Base-by-base conservation (phyloP, 257 asterid genomes). In the Cordia subcordata region DNA sequence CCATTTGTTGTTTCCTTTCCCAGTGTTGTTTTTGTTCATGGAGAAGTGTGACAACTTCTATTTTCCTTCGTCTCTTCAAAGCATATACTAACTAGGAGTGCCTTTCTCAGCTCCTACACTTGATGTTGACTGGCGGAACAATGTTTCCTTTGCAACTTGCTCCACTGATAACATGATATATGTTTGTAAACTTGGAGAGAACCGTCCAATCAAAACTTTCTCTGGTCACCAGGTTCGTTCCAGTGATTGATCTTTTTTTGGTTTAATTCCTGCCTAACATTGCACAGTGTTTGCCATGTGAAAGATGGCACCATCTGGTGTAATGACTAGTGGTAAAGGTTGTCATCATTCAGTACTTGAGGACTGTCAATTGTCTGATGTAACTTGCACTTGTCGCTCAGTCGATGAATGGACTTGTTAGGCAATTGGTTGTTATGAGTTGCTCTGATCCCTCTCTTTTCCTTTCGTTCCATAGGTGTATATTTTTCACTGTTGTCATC, bases 41-140 rank as follows among this genome's bases (percentile, higher is more conserved):
- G 47, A 10, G 47, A 8, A 42, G 15, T 42, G 47, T 39, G 50
- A 16, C 18, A 21, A 63, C 51, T 52, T 42, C 63, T 42, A 19
- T 59, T 17, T 51, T 55, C 20, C 44, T 68, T 37, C 57, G 16
- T 53, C 46, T 66, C 35, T 22, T 53, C 37, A 22, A 33, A 39
- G 33, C 49, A 16, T 55, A 37, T 64, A 37, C 22, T 56, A 27
- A 64, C 57, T n/a, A 27, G 18, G 18, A 55, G 18, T 11, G 19
- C 15, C 27, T 19, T 27, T 60, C 50, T 55, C 87, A 88, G 99
- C 90, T 76, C 97, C 97, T 19, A 82, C 95, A 58, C 95, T 88
- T 55, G 99, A 92, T 76, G 96, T 92, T 71, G 99, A 92, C 78
- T 92, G 99, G 99, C 79, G 88, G 76, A 92, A 88, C 82, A 86